Base-by-base conservation (phyloP, 305 asterid species). In the Fraxinus greggii region DNA sequence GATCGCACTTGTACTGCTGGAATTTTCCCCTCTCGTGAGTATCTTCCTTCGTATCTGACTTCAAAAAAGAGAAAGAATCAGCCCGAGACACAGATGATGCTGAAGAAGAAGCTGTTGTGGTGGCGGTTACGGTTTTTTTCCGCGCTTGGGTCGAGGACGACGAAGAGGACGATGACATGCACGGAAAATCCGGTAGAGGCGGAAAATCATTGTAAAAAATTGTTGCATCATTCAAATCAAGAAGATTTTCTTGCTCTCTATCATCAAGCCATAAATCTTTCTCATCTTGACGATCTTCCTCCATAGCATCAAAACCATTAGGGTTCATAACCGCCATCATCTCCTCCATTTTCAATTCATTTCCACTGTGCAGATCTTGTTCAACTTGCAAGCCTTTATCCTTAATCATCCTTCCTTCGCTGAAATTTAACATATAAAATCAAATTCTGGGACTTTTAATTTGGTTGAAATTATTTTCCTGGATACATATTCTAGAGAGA, bases 141-240 rank as follows among this genome's bases (percentile, higher is more conserved):
- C 78, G 73, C 1, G 84, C 85, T 21, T 87, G 89, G 3, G 89
- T 63, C 5, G 97, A 89, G 0, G 97, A 94, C 2, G 96, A 89
- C 0, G 98, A 94, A 0, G 99, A 95, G 1, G 98, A 93, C 0
- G 99, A 94, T 0, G 99, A 93, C 98, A 93, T 94, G 98, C 98
- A 94, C 73, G 95, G 94, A 56, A 93, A 95, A 36, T 92, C 98
- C 7, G 97, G 98, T 4, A 95, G 81, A 0, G 92, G 88, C 1
- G 96, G 93, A 26, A 94, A 93, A 28, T 91, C 97, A 15, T 65
- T 69, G 86, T 84, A 89, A 82, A 90, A 89, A 61, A 92, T 85
- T 42, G 92, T 87, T 79, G 92, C 80, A 9, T 86, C 90, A 45
- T 84, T 86, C 65, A 85, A 84, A 81, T 87, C 90, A 17, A 88